Evolutionary conservation across 768 basidiomycete genomes (phyloP).

Genomic region (Rhizopogon salebrosus): DNA sequence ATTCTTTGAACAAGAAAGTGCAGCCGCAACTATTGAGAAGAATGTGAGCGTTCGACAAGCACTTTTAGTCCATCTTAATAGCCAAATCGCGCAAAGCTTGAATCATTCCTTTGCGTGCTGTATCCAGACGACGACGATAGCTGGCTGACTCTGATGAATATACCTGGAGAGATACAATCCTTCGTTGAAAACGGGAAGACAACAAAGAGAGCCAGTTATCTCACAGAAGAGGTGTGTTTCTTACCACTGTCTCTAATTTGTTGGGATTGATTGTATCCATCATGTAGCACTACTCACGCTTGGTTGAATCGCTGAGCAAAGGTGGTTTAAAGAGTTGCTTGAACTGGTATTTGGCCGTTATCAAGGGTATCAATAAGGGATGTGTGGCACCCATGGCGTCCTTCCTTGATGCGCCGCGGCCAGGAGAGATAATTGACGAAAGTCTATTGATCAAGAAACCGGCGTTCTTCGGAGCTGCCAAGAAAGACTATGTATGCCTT

Average conservation of each 20-base stretch:
- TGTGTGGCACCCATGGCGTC: too few species aligned
- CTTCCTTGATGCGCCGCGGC: conserved; percentile 10
- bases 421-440: conserved; percentile 17
- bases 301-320: conserved; percentile 21
- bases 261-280: conserved; percentile 1
- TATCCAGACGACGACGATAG: conserved; percentile 29
- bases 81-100: conserved; percentile 21
- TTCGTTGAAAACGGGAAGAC: conserved; percentile 21
- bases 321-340: conserved; percentile 30
- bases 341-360: conserved; percentile 32
- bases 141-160: conserved; percentile 33
- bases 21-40: conserved; percentile 26
- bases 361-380: conserved; percentile 24
- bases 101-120: conserved; percentile 32
- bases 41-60: conserved; percentile 22
- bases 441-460: conserved; percentile 28
- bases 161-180: conserved; percentile 28
- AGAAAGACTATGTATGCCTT: conserved; percentile 30
- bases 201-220: conserved; percentile 23
- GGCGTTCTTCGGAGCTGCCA: conserved; percentile 32
- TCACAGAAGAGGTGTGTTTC: conserved; percentile 27
- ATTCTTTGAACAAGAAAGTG: conserved; percentile 27
- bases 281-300: conserved; percentile 23
- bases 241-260: not conserved
- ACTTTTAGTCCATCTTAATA: not conserved